Base-by-base conservation (phyloP, 2,329 filamentous ascomycete genomes). In the Alternaria sp. region DNA sequence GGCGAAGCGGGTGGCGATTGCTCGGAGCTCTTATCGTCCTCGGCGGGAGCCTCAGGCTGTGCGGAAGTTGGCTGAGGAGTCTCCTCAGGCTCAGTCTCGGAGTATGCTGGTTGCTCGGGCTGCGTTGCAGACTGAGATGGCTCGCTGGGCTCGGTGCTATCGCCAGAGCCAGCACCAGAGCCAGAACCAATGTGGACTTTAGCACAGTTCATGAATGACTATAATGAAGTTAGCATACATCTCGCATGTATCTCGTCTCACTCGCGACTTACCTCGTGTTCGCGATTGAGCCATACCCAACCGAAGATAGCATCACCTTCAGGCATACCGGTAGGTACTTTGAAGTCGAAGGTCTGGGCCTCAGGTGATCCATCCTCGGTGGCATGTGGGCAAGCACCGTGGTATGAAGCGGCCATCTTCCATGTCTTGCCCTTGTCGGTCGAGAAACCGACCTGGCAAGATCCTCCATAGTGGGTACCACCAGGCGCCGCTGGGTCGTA, bases 201-300 rank as follows among this genome's bases (percentile, higher is more conserved):
- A 2, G 81, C 79, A 52, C 82, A 84, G 54, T 79, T 80, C 77
- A 80, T 80, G 62, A 79, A 81, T 59, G 80, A 20, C 38, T 41
- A 7, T 20, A 41, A 41, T 18, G 38, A 22, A 41, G 11, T 41
- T 22, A 41, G 38, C 18, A n/a, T 22, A 41, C 20, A 18, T 41
- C 38, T 41, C 38, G 11, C 38, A 41, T 22, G 18, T 18, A 22
- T 20, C 9, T 22, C 18, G 18, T 41, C 36, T 39, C n/a, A 14
- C 8, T 20, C 18, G 18, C 4, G 9, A 41, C 18, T 41, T 41
- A 41, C 75, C 59, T 83, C 81, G 54, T 81, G 74, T 67, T 83
- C 81, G 26, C 82, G 78, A 54, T 84, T 84, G 46, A 82, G 69
- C 82, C 82, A 84, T 1, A 79, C 79, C 82, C 81, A 83, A 1